Percentiles rank a stretch among this genome's conserved stretches.
Conservation (phyloP, 2,329 filamentous ascomycete genomes). For the Mycosphaerella sp. region DNA sequence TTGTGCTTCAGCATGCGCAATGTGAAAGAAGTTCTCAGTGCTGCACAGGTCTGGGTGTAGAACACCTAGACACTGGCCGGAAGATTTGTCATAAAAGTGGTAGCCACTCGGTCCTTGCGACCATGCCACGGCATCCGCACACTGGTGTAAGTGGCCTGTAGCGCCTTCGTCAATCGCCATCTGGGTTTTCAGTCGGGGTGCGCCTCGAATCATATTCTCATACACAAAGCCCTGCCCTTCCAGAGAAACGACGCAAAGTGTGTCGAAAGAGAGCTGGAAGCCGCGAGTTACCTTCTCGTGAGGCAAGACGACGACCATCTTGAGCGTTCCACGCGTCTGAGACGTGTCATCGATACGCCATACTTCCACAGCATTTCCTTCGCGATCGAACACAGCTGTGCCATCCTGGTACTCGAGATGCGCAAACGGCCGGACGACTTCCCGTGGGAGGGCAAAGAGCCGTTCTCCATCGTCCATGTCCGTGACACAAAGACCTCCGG, state of each 20-base stretch:
- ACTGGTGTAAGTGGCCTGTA: constrained; percentile 43
- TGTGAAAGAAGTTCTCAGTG: constrained; percentile 32
- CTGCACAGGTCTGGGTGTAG: constrained; percentile 35
- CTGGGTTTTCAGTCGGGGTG: constrained; percentile 33
- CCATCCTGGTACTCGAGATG: constrained; percentile 47
- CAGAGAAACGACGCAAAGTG: constrained; percentile 43
- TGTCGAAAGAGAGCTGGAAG: constrained; percentile 42
- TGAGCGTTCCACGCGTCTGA: constrained; percentile 37
- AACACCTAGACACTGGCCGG: constrained; percentile 37
- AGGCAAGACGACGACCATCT: constrained; percentile 37
- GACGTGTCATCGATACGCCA: constrained; percentile 39
- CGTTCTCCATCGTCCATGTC: constrained; percentile 42
- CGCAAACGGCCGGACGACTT: constrained; percentile 39
- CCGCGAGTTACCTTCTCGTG: constrained; percentile 43
- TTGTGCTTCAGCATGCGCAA: constrained; percentile 26
- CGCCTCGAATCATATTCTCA: constrained; percentile 32
- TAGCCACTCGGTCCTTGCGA: constrained; percentile 42
- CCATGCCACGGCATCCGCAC: constrained; percentile 39
- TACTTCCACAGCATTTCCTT: constrained; percentile 42
- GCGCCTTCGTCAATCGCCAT: constrained; percentile 39
- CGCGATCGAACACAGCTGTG: constrained; percentile 42
- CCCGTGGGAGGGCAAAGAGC: constrained; percentile 34
- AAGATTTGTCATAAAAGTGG: constrained; percentile 39
- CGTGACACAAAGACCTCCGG: constrained; percentile 43
- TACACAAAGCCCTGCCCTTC: constrained; percentile 44